Base-by-base conservation (phyloP, 352 stramenopile genomes). In the Globisporangium radiosum region DNA sequence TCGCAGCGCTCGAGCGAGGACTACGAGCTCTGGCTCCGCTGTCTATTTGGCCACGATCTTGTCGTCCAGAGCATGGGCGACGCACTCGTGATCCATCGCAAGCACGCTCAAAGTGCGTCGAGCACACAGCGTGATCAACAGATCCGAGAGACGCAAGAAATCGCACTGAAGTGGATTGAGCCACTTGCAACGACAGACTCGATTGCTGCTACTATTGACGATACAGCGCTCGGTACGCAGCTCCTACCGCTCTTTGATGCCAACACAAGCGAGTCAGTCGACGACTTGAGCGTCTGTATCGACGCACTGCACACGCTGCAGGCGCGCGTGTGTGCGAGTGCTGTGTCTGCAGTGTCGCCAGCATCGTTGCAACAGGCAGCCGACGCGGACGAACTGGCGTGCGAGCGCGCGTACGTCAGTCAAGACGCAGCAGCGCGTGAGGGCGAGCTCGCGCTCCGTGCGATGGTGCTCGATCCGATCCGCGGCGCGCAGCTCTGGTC, bases 11-110 rank as follows among this genome's bases (percentile, higher is more conserved):
- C 64, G 39, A 81, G 79, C 17, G 87, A 95, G 62, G 87, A 95
- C 54, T 95, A 95, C 59, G 79, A 91, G 47, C 56, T 95, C 15
- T 95, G 87, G 87, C 61, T 95, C 11, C 75, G 82, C 5, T 73
- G 86, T 36, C 59, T 71, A 47, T 67, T 70, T 37, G 45, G 44
- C 8, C 60, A 78, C 63, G 60, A 71, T 0, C 56, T 85, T 10
- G 74, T 60, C 38, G 69, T 90, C 33, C 72, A 73, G 45, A 82
- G 71, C 43, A 57, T 89, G 45, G 75, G 85, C 9, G 59, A 85
- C 38, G 76, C 70, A 38, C 64, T 88, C 44, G 55, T 85, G 17
- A 73, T 82, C 33, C 74, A 92, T 56, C 62, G 66, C n/a, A 73
- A 78, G 45, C 72, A 75, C 50, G 37, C 44, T 17, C 60, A 37